phyloP scores from a whole-genome alignment of 2,329 filamentous ascomycete species.

The Endoconidiophora polonica region DNA sequence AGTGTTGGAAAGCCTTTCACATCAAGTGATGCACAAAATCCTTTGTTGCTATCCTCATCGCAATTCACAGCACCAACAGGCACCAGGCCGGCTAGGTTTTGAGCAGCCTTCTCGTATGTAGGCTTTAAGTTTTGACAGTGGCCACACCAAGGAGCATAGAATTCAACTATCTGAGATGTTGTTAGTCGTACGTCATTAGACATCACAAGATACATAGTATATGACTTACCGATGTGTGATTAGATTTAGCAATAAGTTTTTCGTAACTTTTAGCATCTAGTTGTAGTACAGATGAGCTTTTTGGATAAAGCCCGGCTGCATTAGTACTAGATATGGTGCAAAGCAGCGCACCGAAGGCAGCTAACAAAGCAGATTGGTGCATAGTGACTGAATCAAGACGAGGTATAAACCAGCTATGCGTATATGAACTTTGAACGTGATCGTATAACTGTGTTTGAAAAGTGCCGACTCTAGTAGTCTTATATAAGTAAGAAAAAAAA shows the following conservation, averaged over 20 bases:
- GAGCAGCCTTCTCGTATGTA: conserved; percentile 85
- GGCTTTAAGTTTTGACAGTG: conserved; percentile 95
- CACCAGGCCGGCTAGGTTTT: conserved; percentile 74
- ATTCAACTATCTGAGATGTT: conserved; percentile 45
- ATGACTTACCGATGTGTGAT: conserved; percentile 66
- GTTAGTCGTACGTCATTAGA: conserved; percentile 2
- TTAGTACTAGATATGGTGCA: neutral
- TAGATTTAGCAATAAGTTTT: conserved; percentile 68
- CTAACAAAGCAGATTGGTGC: conserved; percentile 3
- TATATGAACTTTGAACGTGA: no score
- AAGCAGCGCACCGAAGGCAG: neutral
- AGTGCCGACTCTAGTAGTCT: no score
- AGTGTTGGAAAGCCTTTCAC: conserved; percentile 90
- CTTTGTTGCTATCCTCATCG: conserved; percentile 85
- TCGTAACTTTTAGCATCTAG: conserved; percentile 66
- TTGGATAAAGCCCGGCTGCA: conserved; percentile 58
- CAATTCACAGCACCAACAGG: conserved; percentile 93
- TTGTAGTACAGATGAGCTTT: conserved; percentile 75
- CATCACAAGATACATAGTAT: neutral
- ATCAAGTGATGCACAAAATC: conserved; percentile 68
- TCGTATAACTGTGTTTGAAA: no score
- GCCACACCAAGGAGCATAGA: conserved; percentile 96
- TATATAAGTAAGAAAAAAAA: no score
- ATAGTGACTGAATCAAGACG: neutral
- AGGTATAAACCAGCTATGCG: no score